Evolutionary conservation across 768 basidiomycete genomes (phyloP), one percentile per base, ranked within the genome.

Genomic region (Lactifluus rugatus): DNA sequence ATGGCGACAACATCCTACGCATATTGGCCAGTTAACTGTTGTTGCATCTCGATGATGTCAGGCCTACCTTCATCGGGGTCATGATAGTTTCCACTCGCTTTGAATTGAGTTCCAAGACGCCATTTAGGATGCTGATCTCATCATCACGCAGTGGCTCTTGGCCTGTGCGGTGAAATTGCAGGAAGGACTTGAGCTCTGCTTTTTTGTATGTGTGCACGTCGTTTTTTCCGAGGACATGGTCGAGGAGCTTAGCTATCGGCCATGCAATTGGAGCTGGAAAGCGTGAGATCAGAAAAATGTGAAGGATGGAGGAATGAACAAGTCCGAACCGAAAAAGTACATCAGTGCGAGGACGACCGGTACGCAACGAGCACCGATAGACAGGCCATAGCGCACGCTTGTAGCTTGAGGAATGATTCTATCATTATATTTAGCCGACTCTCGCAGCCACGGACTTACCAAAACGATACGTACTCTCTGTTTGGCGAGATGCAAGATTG

Each of bases 201-300:
- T 91, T 91, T 66, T 89, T 90, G 73, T 92, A 92, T 0, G 85
- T 88, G 70, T 79, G 71, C 63, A 73, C 75, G 63, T 89, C 88
- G 64, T 85, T 78, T 2, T 75, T 76, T 21, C 95, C 95, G 2
- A 98, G 81, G 2, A 86, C 80, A 48, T 71, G 75, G 68, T 97
- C 95, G 32, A 99, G 82, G 0, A 97, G 70, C 60, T 79, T 84
- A 19, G 81, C 80, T 48, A 78, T 78, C 2, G 81, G 81, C 69
- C 73, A 83, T 1, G 82, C 81, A 54, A 84, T 73, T 7, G 82
- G 82, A 2, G 76, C 75, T 76, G 50, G 17, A 16, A 49, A 2
- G 31, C 9, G 26, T 39, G 23, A 5, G 31, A 31, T 54, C 16
- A 54, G 41, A 31, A 17, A 16, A 17, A 26, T 2, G 36, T 19